These are phyloP conservation scores for Taphrina sp. DNA, from an alignment of 1,139 yeast species.

Conservation along the genomic window DNA sequence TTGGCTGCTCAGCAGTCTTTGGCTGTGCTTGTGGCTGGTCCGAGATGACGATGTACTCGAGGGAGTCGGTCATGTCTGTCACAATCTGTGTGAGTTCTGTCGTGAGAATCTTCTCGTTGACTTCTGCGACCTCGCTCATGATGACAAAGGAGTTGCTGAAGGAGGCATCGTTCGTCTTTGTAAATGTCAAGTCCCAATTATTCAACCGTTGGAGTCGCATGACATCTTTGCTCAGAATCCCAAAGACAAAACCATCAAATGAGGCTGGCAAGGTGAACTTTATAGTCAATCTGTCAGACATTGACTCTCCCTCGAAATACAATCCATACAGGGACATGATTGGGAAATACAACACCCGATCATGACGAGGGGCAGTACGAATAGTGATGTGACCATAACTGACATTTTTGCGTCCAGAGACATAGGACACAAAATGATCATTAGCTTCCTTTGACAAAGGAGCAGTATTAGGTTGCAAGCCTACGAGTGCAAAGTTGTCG, in stretches of 20 bases:
- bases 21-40: slow-evolving; percentile 57
- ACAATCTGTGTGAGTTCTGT: slow-evolving; percentile 55
- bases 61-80: slow-evolving; percentile 50
- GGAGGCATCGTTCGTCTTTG: slow-evolving; percentile 66
- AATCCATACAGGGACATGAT: slow-evolving; percentile 41
- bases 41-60: slow-evolving; percentile 72
- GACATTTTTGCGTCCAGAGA: slow-evolving; percentile 82
- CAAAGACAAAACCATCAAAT: slow-evolving; percentile 65
- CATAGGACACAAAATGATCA: slow-evolving; percentile 72
- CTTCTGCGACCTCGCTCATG: slow-evolving; percentile 85
- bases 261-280: slow-evolving; percentile 27
- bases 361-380: slow-evolving; percentile 75
- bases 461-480: slow-evolving; percentile 53
- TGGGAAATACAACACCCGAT: slow-evolving; percentile 66
- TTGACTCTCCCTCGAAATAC: slow-evolving; percentile 38
- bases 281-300: slow-evolving; percentile 32
- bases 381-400: slow-evolving; percentile 61
- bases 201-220: slow-evolving; percentile 75
- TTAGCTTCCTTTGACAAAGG: slow-evolving; percentile 61
- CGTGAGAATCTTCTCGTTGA: slow-evolving; percentile 63
- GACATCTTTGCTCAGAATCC: slow-evolving; percentile 77
- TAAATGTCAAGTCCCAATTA: slow-evolving; percentile 78
- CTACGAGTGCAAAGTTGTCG: slow-evolving; percentile 76
- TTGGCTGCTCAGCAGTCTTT: slow-evolving; percentile 56
- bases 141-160: slow-evolving; percentile 70